phyloP scores from a whole-genome alignment of 2,329 filamentous ascomycete species.

The Nemania abortiva region DNA sequence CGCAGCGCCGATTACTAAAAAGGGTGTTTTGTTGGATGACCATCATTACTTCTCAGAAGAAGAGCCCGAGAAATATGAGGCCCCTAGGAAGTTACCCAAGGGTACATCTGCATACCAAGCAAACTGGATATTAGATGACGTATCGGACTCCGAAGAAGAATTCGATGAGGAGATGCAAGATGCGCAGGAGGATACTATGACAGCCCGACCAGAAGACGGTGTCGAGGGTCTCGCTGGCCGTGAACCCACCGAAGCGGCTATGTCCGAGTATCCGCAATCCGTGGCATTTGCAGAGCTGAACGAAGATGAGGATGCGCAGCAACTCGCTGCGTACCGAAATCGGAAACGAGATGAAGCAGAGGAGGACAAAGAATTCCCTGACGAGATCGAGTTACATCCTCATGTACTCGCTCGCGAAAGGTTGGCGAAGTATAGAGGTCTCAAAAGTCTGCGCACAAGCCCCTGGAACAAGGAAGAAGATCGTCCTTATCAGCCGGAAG shows the following conservation, averaged over 20 bases:
- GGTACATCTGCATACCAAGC: conserved; percentile 95
- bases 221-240: conserved; percentile 75
- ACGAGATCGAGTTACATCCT: conserved; percentile 95
- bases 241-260: conserved; percentile 79
- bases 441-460: conserved; percentile 91
- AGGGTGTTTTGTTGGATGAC: conserved; percentile 93
- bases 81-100: conserved; percentile 82
- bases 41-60: conserved; percentile 98
- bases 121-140: conserved; percentile 87
- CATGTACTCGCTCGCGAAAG: conserved; percentile 88
- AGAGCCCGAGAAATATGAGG: conserved; percentile 70
- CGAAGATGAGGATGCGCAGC: conserved; percentile 81
- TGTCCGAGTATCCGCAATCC: conserved; percentile 92
- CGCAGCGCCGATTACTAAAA: conserved; percentile 69
- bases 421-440: conserved; percentile 84
- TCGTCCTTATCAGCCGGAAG: conserved; percentile 84
- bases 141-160: conserved; percentile 85
- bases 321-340: conserved; percentile 84
- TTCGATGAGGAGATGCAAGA: conserved; percentile 68
- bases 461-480: conserved; percentile 92
- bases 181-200: conserved; percentile 56
- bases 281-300: conserved; percentile 91
- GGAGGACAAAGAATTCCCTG: conserved; percentile 94
- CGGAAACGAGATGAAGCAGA: conserved; percentile 83
- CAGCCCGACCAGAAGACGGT: conserved; percentile 83